Evolutionary conservation across 2,329 filamentous ascomycete species (phyloP).

Genomic region (Penicillium sp.): DNA sequence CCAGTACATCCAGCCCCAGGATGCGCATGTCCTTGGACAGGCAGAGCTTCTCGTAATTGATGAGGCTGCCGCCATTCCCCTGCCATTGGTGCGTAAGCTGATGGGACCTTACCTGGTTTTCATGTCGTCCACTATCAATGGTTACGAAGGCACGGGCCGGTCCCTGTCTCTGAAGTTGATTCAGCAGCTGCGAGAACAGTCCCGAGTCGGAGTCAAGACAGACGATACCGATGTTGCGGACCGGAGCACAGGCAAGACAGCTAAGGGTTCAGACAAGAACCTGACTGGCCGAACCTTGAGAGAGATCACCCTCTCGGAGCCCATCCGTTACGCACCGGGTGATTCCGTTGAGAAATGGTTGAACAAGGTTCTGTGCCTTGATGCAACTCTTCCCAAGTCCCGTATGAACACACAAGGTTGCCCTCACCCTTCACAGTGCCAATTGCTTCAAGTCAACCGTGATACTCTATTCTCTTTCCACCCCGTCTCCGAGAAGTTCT

Average conservation of each 20-base stretch:
- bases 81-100: conserved; percentile 86
- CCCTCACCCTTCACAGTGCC: conserved; percentile 85
- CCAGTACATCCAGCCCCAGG: conserved; percentile 95
- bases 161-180: conserved; percentile 95
- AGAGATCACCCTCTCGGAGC: conserved; percentile 88
- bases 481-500: conserved; percentile 90
- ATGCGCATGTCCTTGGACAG: conserved; percentile 90
- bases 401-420: conserved; percentile 70
- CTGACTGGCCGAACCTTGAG: conserved; percentile 72
- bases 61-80: conserved; percentile 91
- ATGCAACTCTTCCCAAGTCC: conserved; percentile 79
- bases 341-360: conserved; percentile 95
- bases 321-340: conserved; percentile 88
- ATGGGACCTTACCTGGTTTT: conserved; percentile 97
- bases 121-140: conserved; percentile 99
- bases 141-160: conserved; percentile 93
- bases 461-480: conserved; percentile 98
- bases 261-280: conserved; percentile 59
- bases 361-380: conserved; percentile 87
- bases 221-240: conserved; percentile 68
- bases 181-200: conserved; percentile 93
- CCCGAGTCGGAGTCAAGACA: conserved; percentile 59
- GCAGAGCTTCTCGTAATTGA: conserved; percentile 95
- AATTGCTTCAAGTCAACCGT: conserved; percentile 89
- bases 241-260: conserved; percentile 69